A percentile compares a stretch with the other conserved stretches of the same genome.
phyloP scores from a whole-genome alignment of 2,329 filamentous ascomycete genomes.

The Bipolaris cookei region DNA sequence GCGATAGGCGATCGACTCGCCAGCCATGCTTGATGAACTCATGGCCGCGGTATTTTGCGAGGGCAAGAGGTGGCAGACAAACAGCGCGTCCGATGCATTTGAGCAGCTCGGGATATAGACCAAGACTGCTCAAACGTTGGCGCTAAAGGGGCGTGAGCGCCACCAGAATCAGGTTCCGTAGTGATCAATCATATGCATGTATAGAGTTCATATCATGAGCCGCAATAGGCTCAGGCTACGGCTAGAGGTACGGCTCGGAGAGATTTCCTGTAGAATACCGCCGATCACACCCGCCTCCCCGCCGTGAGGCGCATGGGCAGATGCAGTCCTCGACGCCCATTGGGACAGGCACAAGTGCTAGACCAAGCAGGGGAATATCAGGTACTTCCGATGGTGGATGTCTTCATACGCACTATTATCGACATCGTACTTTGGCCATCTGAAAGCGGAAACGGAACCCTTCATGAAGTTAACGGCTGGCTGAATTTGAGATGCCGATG shows the following conservation, averaged over 20 bases:
- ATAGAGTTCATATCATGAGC: conserved; percentile 1
- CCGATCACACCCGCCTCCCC: not conserved
- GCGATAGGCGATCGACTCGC: conserved; percentile 24
- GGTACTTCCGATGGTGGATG: not conserved
- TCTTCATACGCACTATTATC: not conserved
- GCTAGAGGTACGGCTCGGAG: conserved; percentile 1
- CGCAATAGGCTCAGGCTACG: not conserved
- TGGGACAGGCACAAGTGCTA: not conserved
- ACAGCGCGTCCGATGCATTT: not conserved
- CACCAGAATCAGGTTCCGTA: not conserved
- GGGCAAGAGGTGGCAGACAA: not conserved
- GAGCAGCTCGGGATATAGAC: not conserved
- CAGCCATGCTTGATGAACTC: not conserved
- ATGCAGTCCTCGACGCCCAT: not conserved
- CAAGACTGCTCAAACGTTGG: not conserved
- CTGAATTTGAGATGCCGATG: not conserved
- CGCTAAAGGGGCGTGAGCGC: not conserved
- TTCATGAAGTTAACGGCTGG: not conserved
- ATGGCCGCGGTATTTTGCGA: not conserved
- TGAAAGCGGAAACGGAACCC: not conserved
- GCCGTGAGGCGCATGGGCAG: not conserved
- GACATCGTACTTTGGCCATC: not conserved
- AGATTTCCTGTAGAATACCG: not conserved
- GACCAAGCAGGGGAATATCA: not conserved
- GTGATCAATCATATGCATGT: not conserved